Conservation (phyloP, 2,329 filamentous ascomycete genomes). For the Fusarium acutatum region DNA sequence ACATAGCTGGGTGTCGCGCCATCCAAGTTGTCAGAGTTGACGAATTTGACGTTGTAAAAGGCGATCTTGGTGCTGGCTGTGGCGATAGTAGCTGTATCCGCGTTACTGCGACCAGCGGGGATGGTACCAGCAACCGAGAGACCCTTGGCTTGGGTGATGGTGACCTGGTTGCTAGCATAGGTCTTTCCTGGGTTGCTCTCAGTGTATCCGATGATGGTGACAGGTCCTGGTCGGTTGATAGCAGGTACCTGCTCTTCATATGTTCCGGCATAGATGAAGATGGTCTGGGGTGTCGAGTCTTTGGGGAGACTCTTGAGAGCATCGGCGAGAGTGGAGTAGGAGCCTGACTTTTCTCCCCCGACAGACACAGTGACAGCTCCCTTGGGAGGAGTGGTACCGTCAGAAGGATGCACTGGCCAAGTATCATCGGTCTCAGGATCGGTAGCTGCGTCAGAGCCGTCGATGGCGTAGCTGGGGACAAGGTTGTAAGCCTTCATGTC, state of each 20-base stretch:
- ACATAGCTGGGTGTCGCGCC: constrained; percentile 22
- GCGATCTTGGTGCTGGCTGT: constrained; percentile 52
- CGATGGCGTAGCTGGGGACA: constrained; percentile 32
- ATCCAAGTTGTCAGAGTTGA: constrained; percentile 50
- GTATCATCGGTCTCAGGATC: constrained; percentile 9
- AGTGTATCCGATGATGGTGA: constrained; percentile 54
- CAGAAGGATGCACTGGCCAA: constrained; percentile 45
- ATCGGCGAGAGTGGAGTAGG: constrained; percentile 42
- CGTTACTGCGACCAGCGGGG: constrained; percentile 34
- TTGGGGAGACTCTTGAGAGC: constrained; percentile 45
- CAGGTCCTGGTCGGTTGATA: constrained; percentile 49
- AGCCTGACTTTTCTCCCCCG: constrained; percentile 33
- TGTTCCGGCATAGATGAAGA: constrained; percentile 55
- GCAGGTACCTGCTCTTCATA: constrained; percentile 53
- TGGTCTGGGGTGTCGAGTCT: constrained; percentile 49
- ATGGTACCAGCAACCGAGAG: constrained; percentile 36
- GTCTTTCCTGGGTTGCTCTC: constrained; percentile 51
- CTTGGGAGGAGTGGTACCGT: constrained; percentile 51
- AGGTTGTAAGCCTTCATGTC: constrained; percentile 37
- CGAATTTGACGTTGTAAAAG: constrained; percentile 46
- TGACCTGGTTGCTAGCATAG: constrained; percentile 67
- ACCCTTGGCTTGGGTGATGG: constrained; percentile 44
- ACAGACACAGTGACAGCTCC: constrained; percentile 54
- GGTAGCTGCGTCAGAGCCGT: constrained; percentile 11
- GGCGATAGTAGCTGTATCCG: constrained; percentile 38